Conservation (phyloP, 805 yeast species). For the Saccharomycopsis sp. region DNA sequence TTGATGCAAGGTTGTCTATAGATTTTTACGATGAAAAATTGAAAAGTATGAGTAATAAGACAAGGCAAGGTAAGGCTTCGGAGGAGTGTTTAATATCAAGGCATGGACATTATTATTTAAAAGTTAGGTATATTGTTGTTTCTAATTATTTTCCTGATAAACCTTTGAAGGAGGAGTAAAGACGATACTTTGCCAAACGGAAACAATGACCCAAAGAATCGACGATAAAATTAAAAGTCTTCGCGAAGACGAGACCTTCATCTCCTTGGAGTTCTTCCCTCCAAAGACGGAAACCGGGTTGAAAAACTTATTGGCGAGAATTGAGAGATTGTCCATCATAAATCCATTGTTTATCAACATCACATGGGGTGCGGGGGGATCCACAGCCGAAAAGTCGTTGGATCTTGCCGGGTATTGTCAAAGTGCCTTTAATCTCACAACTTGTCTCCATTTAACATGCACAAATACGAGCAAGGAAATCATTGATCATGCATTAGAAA, state of each 20-base stretch:
- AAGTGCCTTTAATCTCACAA: slow-evolving; percentile 70
- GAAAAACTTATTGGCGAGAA: slow-evolving; percentile 76
- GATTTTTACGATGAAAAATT: neutral
- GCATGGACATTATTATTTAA: too few species aligned
- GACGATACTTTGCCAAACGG: too few species aligned
- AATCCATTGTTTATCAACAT: slow-evolving; percentile 88
- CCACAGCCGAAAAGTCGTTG: slow-evolving; percentile 79
- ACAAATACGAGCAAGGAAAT: slow-evolving; percentile 78
- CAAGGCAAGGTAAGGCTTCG: too few species aligned
- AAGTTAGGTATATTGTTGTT: too few species aligned
- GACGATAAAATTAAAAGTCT: slow-evolving; percentile 46
- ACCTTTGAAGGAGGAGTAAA: too few species aligned
- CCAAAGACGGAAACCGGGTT: slow-evolving; percentile 91
- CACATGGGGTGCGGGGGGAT: slow-evolving; percentile 99
- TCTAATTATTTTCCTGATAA: too few species aligned
- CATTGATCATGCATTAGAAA: slow-evolving; percentile 70
- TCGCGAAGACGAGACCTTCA: slow-evolving; percentile 49
- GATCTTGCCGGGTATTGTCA: slow-evolving; percentile 77
- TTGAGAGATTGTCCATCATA: slow-evolving; percentile 79
- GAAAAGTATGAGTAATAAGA: neutral
- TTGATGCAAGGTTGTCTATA: neutral
- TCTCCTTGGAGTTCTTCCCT: slow-evolving; percentile 94
- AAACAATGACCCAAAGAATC: slow-evolving; percentile 20
- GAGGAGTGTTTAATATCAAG: too few species aligned
- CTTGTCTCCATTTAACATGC: slow-evolving; percentile 92